Conservation (phyloP, 306 rosid species). For the Malus sylvestris region DNA sequence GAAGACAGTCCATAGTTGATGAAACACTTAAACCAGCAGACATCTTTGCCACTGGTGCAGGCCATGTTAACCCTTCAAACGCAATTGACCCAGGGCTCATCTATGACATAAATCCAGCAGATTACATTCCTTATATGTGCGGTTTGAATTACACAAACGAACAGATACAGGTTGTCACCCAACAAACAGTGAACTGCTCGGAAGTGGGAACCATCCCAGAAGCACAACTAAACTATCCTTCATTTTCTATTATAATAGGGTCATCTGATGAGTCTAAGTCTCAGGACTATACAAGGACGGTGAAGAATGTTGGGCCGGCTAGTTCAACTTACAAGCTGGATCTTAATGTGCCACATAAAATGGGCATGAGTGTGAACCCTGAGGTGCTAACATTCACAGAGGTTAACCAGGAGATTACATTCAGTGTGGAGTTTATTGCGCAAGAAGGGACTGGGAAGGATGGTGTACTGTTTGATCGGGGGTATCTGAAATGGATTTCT, state of each 20-base stretch:
- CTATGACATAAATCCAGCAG: slow-evolving; percentile 34
- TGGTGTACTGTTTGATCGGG: slow-evolving; percentile 19
- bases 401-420: slow-evolving; percentile 32
- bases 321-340: slow-evolving; percentile 24
- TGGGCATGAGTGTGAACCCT: slow-evolving; percentile 24
- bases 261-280: slow-evolving; percentile 11
- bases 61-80: slow-evolving; percentile 50
- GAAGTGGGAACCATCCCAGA: slow-evolving; percentile 20
- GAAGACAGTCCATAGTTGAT: slow-evolving; percentile 1
- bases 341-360: slow-evolving; percentile 22
- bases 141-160: slow-evolving; percentile 38
- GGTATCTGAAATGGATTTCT: slow-evolving; percentile 46
- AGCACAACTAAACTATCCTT: slow-evolving; percentile 46
- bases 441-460: background rate
- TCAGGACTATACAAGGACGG: slow-evolving; percentile 31
- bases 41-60: slow-evolving; percentile 42
- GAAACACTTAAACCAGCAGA: slow-evolving; percentile 10
- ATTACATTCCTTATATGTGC: slow-evolving; percentile 50
- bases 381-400: slow-evolving; percentile 23
- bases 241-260: slow-evolving; percentile 30
- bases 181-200: slow-evolving; percentile 18
- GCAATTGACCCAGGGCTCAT: slow-evolving; percentile 48
- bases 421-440: slow-evolving; percentile 21
- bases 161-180: slow-evolving; percentile 26
- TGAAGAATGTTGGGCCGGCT: slow-evolving; percentile 42